Base-by-base conservation (phyloP, 2,329 filamentous ascomycete species). In the Magnaporthiopsis poae region DNA sequence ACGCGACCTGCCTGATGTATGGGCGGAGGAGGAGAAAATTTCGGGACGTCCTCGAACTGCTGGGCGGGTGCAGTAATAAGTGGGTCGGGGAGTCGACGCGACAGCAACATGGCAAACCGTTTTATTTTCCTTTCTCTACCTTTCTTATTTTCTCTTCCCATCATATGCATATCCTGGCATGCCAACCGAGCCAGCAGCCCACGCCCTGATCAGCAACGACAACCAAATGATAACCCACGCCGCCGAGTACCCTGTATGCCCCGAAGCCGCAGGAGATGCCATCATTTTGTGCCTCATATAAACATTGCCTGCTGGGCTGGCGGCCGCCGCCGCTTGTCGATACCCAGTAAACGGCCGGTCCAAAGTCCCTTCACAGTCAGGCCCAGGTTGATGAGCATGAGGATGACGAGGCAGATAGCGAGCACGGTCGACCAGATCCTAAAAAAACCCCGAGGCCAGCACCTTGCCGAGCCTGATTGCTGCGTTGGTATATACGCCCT, bases 401-500 rank as follows among this genome's bases (percentile, higher is more conserved):
- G 72, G 0, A 77, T 64, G 1, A 79, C 64, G 12, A 80, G 68
- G 27, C 77, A 67, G 4, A 78, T 63, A 9, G 76, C 66, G 52
- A 80, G 69, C 3, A 71, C 73, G 0, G 75, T 77, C 1, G 77
- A 78, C 70, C 77, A 76, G 2, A 80, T 74, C 18, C 71, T 68
- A 65, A 79, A 80, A 80, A 4, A 76, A 75, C 0, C 74, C 69
- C 1, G 76, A 78, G 31, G 78, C 73, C 71, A 80, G 74, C 29
- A 76, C 69, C 61, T 71, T 75, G 8, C 76, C 77, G 7, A 80
- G 71, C 63, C 77, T 69, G 13, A 78, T 71, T 1, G 76, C 76
- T 1, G 74, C 73, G 59, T 77, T 78, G 3, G 76, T 76, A 66
- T 78, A 79, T 0, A 77, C 75, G 2, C 77, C 77, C 77, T 78